These are phyloP conservation scores for Cynara cardunculus DNA, from an alignment of 129 eudicot genomes.

Conservation along the genomic window DNA sequence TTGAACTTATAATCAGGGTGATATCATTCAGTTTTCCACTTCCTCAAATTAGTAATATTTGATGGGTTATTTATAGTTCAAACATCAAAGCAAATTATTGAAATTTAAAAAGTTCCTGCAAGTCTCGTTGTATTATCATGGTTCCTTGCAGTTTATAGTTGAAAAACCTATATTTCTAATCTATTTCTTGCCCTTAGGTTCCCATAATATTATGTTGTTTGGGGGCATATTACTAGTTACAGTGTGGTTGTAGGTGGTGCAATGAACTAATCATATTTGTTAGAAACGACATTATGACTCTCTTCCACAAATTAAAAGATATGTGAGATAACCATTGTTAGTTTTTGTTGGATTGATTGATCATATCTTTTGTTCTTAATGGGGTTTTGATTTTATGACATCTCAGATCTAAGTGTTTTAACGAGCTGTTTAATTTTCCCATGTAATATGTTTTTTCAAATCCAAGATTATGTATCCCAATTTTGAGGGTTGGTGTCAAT, in stretches of 20 bases:
- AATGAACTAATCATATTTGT: background rate
- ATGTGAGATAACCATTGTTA: background rate
- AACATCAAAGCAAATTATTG: background rate
- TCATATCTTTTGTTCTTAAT: background rate
- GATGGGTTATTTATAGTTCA: background rate
- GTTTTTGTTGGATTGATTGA: background rate
- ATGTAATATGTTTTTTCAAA: too few species aligned
- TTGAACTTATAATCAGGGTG: background rate
- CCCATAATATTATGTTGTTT: constrained; percentile 2
- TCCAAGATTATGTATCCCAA: background rate
- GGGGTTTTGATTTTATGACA: background rate
- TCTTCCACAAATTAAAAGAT: background rate
- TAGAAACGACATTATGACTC: background rate
- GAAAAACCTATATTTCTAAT: background rate
- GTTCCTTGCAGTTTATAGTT: background rate
- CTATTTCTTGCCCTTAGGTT: background rate
- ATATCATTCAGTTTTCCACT: background rate
- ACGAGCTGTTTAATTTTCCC: background rate
- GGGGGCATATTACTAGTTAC: background rate
- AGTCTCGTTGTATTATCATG: background rate
- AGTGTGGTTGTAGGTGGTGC: background rate
- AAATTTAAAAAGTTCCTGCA: background rate
- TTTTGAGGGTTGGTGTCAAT: background rate
- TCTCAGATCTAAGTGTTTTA: background rate
- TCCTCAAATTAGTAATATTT: background rate